Evolutionary conservation across 805 yeast genomes (phyloP).

Genomic region (Priceomyces haplophilus): DNA sequence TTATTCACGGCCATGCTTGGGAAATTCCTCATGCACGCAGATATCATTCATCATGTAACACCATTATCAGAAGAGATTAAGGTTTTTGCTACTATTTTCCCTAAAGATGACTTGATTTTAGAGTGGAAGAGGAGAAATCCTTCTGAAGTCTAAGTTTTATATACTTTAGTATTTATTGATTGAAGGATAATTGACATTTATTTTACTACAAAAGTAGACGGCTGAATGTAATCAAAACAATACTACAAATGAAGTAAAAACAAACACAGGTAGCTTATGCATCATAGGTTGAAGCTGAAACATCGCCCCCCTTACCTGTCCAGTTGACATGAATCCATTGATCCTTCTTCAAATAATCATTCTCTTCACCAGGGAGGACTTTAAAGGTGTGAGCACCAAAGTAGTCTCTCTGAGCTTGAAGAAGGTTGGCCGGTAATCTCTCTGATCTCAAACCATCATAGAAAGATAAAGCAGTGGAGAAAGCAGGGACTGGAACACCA

Average conservation of each 20-base stretch:
- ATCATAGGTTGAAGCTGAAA: conserved; percentile 90
- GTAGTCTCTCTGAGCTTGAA: conserved; percentile 99
- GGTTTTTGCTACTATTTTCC: conserved; percentile 98
- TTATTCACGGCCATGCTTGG: conserved; percentile 88
- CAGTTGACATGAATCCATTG: conserved; percentile 94
- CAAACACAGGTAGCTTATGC: no score
- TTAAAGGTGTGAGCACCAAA: conserved; percentile 99
- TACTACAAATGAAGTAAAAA: no score
- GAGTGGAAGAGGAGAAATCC: conserved; percentile 70
- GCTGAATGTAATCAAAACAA: conserved; percentile 35
- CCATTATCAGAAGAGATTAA: conserved; percentile 85
- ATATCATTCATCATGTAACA: conserved; percentile 80
- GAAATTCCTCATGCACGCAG: conserved; percentile 77
- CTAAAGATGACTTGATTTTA: conserved; percentile 87
- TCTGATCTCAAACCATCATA: conserved; percentile 98
- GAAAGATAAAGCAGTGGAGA: conserved; percentile 94
- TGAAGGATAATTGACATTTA: background rate
- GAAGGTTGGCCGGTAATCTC: conserved; percentile 92
- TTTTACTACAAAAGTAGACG: conserved; percentile 62
- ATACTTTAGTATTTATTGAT: background rate
- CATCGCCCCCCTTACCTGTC: conserved; percentile 99
- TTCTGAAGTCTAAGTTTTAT: conserved; percentile 9
- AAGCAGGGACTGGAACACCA: conserved; percentile 98
- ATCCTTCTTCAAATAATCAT: conserved; percentile 71
- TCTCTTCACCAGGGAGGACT: conserved; percentile 84